These are phyloP conservation scores for Nakazawaea ernobii DNA, from an alignment of 805 yeast species.

Conservation along the genomic window DNA sequence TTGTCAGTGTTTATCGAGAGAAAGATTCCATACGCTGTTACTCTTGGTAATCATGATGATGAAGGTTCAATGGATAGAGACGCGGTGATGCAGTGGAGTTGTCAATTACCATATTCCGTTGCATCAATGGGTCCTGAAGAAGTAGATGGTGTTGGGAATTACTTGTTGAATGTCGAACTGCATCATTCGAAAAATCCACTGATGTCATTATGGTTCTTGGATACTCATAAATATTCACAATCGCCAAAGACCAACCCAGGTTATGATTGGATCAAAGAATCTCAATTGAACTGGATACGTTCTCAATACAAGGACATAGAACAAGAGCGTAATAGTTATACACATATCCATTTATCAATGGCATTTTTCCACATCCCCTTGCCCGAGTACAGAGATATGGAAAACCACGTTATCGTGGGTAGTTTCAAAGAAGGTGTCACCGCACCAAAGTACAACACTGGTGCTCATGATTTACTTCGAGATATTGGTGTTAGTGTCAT, in stretches of 20 bases:
- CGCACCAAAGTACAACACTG: conserved; percentile 68
- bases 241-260: conserved; percentile 64
- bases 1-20: conserved; percentile 61
- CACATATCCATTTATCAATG: conserved; percentile 56
- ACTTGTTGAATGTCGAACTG: conserved; percentile 47
- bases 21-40: conserved; percentile 76
- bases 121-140: conserved; percentile 58
- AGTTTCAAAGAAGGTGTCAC: conserved; percentile 64
- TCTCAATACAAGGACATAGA: conserved; percentile 25
- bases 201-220: conserved; percentile 67
- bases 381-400: conserved; percentile 65
- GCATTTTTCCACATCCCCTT: conserved; percentile 94
- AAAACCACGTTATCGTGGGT: conserved; percentile 50
- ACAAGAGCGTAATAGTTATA: conserved; percentile 25
- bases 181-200: conserved; percentile 32
- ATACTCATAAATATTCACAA: conserved; percentile 72
- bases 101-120: conserved; percentile 61
- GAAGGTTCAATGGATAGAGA: conserved; percentile 65
- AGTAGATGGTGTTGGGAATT: conserved; percentile 83
- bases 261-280: conserved; percentile 78
- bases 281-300: conserved; percentile 57
- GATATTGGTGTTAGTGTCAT: conserved; percentile 69
- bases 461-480: conserved; percentile 53
- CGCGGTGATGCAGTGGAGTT: conserved; percentile 53
- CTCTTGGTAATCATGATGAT: conserved; percentile 92